A percentile compares a stretch with the other conserved stretches of the same genome.
Evolutionary conservation across 2,329 filamentous ascomycete genomes (phyloP).

Genomic region (Conoideocrella luteorostrata): DNA sequence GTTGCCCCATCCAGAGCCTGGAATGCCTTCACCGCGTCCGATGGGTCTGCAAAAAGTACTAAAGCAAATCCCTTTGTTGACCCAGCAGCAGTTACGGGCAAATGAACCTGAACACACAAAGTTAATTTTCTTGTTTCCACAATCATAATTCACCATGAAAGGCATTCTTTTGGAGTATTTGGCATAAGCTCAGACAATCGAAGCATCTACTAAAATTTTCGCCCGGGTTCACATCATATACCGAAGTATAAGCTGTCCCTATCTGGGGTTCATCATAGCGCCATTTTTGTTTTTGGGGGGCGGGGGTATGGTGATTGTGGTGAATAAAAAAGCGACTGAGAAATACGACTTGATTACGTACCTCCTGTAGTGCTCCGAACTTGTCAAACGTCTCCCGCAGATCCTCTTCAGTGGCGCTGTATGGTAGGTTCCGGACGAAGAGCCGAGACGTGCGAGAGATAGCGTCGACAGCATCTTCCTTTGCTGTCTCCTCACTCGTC

Average conservation of each 20-base stretch:
- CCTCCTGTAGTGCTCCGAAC: constrained; percentile 79
- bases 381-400: constrained; percentile 63
- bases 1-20: constrained; percentile 72
- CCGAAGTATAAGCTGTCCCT: constrained; percentile 98
- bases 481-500: constrained; percentile 23
- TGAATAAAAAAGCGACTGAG: background rate
- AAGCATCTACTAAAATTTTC: constrained; percentile 99
- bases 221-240: constrained; percentile 89
- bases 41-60: constrained; percentile 67
- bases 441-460: constrained; percentile 70
- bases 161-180: constrained; percentile 17
- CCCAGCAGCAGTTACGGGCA: constrained; percentile 68
- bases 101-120: constrained; percentile 61
- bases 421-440: constrained; percentile 85
- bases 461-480: constrained; percentile 39
- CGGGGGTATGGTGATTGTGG: background rate
- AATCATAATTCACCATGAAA: background rate
- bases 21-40: constrained; percentile 72
- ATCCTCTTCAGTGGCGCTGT: constrained; percentile 70
- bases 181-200: constrained; percentile 62
- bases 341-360: constrained; percentile 45
- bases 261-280: constrained; percentile 94
- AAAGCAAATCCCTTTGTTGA: constrained; percentile 87
- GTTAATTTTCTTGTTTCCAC: constrained; percentile 19
- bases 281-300: constrained; percentile 7